Evolutionary conservation across 805 yeast genomes (phyloP), one percentile per base, ranked within the genome.

Genomic region (Blastobotrys robertii): DNA sequence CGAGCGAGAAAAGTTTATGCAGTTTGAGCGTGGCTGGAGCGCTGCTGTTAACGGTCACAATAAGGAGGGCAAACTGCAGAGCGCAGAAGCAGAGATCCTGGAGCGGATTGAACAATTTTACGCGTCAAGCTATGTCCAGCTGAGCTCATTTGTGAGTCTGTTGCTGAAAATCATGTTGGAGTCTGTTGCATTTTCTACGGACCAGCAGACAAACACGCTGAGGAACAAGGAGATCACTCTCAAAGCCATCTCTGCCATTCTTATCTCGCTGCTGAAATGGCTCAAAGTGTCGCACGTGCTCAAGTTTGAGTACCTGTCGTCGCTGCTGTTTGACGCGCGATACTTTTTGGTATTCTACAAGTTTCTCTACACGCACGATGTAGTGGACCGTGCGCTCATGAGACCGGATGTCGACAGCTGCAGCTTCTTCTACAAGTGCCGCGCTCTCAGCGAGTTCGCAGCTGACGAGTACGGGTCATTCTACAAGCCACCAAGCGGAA

Each of bases 211-310:
- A 2, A 37, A 39, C 30, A 22, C 29, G 38, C 47, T 68, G 4
- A 69, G 81, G 48, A 65, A 74, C n/a, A 81, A 79, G 49, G 90
- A 83, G 51, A 62, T 76, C 2, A 65, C 79, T 1, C 54, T 81
- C 41, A 81, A 79, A 50, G 73, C 80, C 3, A 64, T 80, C 2
- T 66, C 81, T 0, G 73, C 74, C 1, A 70, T 77, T 1, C 43
- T 85, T 1, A 51, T 64, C 8, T 52, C 75, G 14, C 56, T 92
- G 14, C 57, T 81, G 30, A 73, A 72, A 52, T 88, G 97, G 96
- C 81, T 84, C 58, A 84, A 83, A 56, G 59, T 72, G 8, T 81
- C 77, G 37, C 96, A 92, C 58, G 65, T 86, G 2, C 59, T 88
- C 49, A 88, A 90, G 58, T 79, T 72, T 58, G 94, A 86, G 57